These are phyloP conservation scores for Phytophthora melonis DNA, from an alignment of 352 stramenopile genomes.

Conservation along the genomic window DNA sequence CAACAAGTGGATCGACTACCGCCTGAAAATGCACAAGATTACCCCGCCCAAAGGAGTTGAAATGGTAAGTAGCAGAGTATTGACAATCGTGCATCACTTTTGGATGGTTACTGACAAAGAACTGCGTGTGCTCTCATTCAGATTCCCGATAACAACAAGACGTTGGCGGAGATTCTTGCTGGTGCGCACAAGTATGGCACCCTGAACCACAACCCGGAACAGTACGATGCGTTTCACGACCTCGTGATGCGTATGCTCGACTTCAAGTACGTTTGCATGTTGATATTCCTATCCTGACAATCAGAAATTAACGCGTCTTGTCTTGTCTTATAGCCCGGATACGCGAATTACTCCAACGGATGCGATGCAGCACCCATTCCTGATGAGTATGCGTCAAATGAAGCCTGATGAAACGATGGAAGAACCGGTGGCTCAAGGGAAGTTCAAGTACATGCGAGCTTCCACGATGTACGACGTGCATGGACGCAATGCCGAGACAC, in stretches of 20 bases:
- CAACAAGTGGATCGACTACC: slow-evolving; percentile 67
- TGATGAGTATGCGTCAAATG: slow-evolving; percentile 58
- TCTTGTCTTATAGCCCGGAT: slow-evolving; percentile 56
- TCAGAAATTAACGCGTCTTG: slow-evolving; percentile 4
- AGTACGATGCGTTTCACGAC: slow-evolving; percentile 95
- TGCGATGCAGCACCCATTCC: slow-evolving; percentile 95
- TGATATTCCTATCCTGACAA: neutral
- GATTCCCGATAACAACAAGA: slow-evolving; percentile 51
- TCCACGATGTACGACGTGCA: slow-evolving; percentile 53
- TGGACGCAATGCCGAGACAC: slow-evolving; percentile 38
- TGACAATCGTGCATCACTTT: no score
- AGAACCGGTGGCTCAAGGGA: slow-evolving; percentile 45
- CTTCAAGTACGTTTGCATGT: slow-evolving; percentile 85
- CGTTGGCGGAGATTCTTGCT: slow-evolving; percentile 68
- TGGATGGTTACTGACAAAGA: neutral
- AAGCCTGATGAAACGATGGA: slow-evolving; percentile 51
- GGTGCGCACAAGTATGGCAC: slow-evolving; percentile 53
- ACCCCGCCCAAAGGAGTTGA: slow-evolving; percentile 43
- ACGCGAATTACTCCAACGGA: slow-evolving; percentile 93
- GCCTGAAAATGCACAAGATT: slow-evolving; percentile 71
- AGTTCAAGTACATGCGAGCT: slow-evolving; percentile 60
- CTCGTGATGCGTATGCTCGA: slow-evolving; percentile 95
- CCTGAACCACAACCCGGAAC: slow-evolving; percentile 74
- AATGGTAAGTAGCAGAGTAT: slow-evolving; percentile 26
- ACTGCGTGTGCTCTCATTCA: slow-evolving; percentile 16